These are phyloP conservation scores for Adansonia grandidieri DNA, from an alignment of 441 rosid genomes.

Conservation along the genomic window DNA sequence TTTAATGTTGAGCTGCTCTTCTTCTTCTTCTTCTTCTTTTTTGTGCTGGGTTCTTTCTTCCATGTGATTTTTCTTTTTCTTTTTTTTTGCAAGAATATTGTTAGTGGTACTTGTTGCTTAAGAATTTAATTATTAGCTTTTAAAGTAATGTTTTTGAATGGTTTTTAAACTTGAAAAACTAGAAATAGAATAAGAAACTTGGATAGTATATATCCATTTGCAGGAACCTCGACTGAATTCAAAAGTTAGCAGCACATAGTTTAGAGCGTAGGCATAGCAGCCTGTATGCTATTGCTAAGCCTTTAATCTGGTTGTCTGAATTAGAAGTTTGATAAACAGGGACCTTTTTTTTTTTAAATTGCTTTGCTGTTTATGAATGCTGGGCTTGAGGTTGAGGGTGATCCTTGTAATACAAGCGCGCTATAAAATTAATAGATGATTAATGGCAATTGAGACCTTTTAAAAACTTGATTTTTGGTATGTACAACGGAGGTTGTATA, in stretches of 20 bases:
- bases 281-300: neutral
- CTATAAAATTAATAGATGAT: too few relatives aligned
- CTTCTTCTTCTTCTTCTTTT: neutral
- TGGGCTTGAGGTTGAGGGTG: too few relatives aligned
- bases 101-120: neutral
- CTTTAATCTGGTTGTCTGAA: neutral
- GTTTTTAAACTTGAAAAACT: neutral
- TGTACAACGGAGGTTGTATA: too few relatives aligned
- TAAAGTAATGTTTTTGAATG: neutral
- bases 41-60: neutral
- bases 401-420: too few relatives aligned
- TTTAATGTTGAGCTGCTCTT: neutral
- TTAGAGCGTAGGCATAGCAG: neutral
- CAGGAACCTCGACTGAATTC: too few relatives aligned
- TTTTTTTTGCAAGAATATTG: neutral
- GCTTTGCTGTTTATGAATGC: too few relatives aligned
- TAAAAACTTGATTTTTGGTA: too few relatives aligned
- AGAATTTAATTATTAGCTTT: neutral
- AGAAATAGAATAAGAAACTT: too few relatives aligned
- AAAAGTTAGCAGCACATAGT: neutral
- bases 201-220: too few relatives aligned
- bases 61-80: neutral
- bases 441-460: too few relatives aligned
- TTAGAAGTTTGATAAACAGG: neutral
- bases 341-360: neutral